A percentile compares a stretch with the other conserved stretches of the same genome.
These are phyloP conservation scores for Sordariomycetes sp. DNA, from an alignment of 2,329 filamentous ascomycete species.

Conservation along the genomic window DNA sequence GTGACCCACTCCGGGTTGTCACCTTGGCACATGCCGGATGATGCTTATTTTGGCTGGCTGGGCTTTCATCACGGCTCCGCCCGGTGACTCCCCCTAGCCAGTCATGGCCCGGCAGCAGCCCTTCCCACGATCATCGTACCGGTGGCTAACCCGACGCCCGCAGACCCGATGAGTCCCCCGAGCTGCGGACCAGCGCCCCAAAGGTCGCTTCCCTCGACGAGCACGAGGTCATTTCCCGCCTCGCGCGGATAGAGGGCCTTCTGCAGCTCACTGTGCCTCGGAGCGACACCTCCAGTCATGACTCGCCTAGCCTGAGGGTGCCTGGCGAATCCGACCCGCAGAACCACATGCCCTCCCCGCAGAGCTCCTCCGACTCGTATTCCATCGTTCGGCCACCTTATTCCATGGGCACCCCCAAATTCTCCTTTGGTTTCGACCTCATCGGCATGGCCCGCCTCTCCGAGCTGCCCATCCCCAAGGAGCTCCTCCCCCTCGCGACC, in stretches of 20 bases:
- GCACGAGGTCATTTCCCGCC: slow-evolving; percentile 1
- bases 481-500: slow-evolving; percentile 3
- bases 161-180: not conserved
- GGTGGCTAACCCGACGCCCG: not conserved
- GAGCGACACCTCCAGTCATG: not conserved
- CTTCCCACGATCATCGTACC: not conserved
- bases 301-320: not conserved
- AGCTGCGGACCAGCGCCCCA: not conserved
- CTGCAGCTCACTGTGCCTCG: not conserved
- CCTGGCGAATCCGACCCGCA: not conserved
- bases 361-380: not conserved
- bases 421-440: slow-evolving; percentile 6
- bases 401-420: not conserved
- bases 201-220: not conserved
- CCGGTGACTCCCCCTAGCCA: not conserved
- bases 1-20: no score
- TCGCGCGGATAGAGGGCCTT: slow-evolving; percentile 1
- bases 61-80: no score
- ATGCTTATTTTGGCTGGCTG: no score
- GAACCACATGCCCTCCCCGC: not conserved
- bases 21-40: no score
- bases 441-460: slow-evolving; percentile 6
- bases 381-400: not conserved
- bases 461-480: not conserved
- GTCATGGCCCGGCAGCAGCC: not conserved